Conservation (phyloP, 306 rosid species). For the Quercus dentata region DNA sequence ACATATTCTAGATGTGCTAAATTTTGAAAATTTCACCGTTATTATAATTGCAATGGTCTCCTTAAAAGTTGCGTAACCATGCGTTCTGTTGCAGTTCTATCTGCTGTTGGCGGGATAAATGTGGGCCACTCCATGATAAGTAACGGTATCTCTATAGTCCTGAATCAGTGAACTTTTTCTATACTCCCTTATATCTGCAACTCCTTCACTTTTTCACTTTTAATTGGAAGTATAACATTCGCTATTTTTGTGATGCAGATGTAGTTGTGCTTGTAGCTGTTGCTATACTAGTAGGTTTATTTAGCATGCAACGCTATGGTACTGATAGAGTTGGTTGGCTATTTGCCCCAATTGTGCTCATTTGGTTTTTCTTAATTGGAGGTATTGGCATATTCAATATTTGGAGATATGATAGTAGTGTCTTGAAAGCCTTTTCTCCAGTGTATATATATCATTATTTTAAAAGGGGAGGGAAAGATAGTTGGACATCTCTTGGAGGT, state of each 20-base stretch:
- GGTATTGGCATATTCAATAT: conserved; percentile 90
- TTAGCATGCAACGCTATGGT: conserved; percentile 94
- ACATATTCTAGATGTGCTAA: neutral
- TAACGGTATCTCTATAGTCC: conserved; percentile 47
- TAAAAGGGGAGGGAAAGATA: conserved; percentile 62
- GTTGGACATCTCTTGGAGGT: conserved; percentile 97
- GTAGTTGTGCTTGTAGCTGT: conserved; percentile 88
- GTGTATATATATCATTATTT: conserved; percentile 76
- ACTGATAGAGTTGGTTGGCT: conserved; percentile 99
- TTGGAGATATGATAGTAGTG: conserved; percentile 64
- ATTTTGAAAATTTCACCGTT: neutral
- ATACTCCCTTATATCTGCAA: neutral
- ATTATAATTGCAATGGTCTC: neutral
- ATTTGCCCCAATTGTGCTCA: conserved; percentile 93
- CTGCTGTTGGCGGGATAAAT: conserved; percentile 97
- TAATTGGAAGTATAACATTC: conserved; percentile 13
- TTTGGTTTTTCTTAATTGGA: conserved; percentile 93
- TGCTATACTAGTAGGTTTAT: conserved; percentile 69
- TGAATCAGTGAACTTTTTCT: conserved; percentile 11
- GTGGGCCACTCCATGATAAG: conserved; percentile 60
- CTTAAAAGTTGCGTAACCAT: conserved; percentile 22
- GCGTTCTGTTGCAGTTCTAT: conserved; percentile 58
- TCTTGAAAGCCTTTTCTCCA: conserved; percentile 85
- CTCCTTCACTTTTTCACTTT: neutral
- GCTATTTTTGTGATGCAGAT: conserved; percentile 46